These are phyloP conservation scores for Colletotrichum paranaense DNA, from an alignment of 2,329 filamentous ascomycete genomes.

Conservation along the genomic window DNA sequence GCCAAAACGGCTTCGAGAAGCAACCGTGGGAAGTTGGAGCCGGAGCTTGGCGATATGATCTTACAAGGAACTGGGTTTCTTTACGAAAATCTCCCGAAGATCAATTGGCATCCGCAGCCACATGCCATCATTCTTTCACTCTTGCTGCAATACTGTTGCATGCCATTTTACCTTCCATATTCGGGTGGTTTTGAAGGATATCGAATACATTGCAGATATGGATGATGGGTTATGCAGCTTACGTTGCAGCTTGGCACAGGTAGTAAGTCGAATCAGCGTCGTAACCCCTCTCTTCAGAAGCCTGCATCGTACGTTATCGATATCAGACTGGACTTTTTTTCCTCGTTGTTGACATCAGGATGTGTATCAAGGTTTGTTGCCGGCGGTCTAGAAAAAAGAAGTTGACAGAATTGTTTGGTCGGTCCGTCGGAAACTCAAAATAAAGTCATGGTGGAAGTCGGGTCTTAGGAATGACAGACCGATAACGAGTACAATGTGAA, in stretches of 20 bases:
- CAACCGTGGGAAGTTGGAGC: constrained; percentile 5
- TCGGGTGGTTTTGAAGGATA: neutral
- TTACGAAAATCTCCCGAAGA: neutral
- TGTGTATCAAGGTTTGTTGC: neutral
- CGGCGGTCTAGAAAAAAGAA: neutral
- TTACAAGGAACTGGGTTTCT: neutral
- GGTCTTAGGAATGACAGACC: neutral
- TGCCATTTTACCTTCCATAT: too few relatives aligned
- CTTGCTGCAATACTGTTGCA: too few relatives aligned
- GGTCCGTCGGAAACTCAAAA: constrained; percentile 14
- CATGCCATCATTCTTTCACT: neutral
- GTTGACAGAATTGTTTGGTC: neutral
- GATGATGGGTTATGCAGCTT: neutral
- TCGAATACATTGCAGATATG: neutral
- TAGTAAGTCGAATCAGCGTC: neutral
- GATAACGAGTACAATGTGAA: neutral
- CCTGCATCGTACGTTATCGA: constrained; percentile 24
- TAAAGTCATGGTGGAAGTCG: neutral
- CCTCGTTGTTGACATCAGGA: neutral
- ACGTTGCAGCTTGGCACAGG: too few relatives aligned
- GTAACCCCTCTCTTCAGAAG: neutral
- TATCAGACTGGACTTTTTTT: neutral
- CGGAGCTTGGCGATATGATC: constrained; percentile 3
- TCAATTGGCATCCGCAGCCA: neutral
- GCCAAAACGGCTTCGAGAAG: constrained; percentile 8